Base-by-base conservation (phyloP, 108 stramenopile species). In the Schizochytrium sp. region DNA sequence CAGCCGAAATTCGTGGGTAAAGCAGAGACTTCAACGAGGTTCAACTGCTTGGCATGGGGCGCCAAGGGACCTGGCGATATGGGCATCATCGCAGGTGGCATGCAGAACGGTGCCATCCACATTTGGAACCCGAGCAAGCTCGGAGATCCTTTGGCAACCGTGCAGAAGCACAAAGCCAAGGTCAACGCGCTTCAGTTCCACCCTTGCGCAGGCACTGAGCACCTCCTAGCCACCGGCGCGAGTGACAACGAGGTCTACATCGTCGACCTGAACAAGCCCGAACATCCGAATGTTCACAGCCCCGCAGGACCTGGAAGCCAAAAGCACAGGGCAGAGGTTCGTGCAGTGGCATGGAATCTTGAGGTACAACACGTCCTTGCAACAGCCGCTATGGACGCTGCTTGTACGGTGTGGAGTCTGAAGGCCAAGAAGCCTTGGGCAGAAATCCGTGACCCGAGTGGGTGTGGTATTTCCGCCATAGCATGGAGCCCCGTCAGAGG, bases 401-500 rank as follows among this genome's bases (percentile, higher is more conserved):
- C 94, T 40, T 83, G 76, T 53, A 83, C 76, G n/a, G 97, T 99
- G 19, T 99, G 98, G 98, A 97, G 98, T 91, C 87, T 98, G 46
- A 95, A 96, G 41, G 93, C 93, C 88, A 95, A 96, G 64, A 96
- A 97, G 89, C 95, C 97, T n/a, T 99, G 98, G 97, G 97, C 98
- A 89, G 95, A 97, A 89, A 72, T 99, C 53, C 94, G 95, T 44
- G 93, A 93, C 57, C 89, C 94, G 3, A 91, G 89, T 3, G 72
- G 90, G 83, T 53, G 83, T 28, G 91, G 96, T 56, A 93, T 98
- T 40, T 91, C 95, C 72, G 97, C 96, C 87, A 72, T 99, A 13
- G 94, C 93, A 5, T 99, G 98, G 98, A 98, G 98, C 90, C 98
- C 98, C 0, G 95, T 95, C 12, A 94, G 98, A 88, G 98, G 98